Conservation (phyloP, 805 yeast species). For the Starmerella roubikii region DNA sequence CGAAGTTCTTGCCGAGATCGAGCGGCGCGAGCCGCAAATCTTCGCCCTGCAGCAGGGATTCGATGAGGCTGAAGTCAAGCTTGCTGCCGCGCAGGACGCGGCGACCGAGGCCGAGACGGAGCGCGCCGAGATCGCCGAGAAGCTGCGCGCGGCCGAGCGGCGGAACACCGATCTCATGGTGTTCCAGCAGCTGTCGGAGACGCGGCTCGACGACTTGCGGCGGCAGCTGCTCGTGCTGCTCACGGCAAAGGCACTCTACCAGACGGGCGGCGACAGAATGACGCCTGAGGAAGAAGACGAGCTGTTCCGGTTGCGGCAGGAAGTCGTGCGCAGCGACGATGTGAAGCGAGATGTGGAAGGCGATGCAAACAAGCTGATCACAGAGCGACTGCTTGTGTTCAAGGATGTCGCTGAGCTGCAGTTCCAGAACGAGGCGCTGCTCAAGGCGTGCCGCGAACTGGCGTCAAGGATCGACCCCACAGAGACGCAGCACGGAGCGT, state of each 20-base stretch:
- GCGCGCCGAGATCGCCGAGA: conserved; percentile 28
- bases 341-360: conserved; percentile 53
- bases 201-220: conserved; percentile 58
- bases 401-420: conserved; percentile 54
- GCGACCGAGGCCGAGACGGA: conserved; percentile 31
- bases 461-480: conserved; percentile 36
- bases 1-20: conserved; percentile 59
- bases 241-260: conserved; percentile 42
- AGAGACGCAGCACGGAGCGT: neutral
- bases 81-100: conserved; percentile 42
- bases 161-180: conserved; percentile 33
- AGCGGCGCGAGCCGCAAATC: conserved; percentile 62
- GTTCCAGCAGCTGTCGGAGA: conserved; percentile 37
- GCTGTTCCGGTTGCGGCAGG: conserved; percentile 40
- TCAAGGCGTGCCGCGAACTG: conserved; percentile 53
- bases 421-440: conserved; percentile 57
- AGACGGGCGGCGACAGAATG: conserved; percentile 47
- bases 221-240: conserved; percentile 68
- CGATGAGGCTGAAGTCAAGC: conserved; percentile 36
- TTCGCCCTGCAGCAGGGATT: conserved; percentile 5
- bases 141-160: conserved; percentile 24
- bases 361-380: conserved; percentile 32
- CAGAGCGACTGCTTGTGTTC: conserved; percentile 63
- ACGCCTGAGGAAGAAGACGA: conserved; percentile 51
- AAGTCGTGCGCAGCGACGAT: conserved; percentile 17